Conservation (phyloP, 768 basidiomycete genomes). For the Gloeostereum incarnatum region DNA sequence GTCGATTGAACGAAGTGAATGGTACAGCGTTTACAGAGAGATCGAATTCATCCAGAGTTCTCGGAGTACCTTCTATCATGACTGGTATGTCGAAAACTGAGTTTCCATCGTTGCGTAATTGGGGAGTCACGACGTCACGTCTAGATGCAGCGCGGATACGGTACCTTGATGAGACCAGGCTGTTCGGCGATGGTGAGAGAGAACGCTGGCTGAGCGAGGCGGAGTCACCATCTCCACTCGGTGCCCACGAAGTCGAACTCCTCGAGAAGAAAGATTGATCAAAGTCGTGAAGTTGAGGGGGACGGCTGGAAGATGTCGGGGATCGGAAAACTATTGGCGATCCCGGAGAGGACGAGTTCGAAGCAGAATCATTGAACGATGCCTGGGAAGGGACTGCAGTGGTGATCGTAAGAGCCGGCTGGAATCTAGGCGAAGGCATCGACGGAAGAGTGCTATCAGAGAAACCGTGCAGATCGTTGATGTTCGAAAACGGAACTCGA, state of each 20-base stretch:
- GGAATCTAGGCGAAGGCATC: background rate
- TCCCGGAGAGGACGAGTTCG: conserved; percentile 1
- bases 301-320: conserved; percentile 4
- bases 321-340: conserved; percentile 7
- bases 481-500: background rate
- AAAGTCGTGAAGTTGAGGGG: conserved; percentile 1
- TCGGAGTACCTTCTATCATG: too few species aligned
- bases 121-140: too few species aligned
- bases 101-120: too few species aligned
- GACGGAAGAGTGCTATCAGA: too few species aligned
- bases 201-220: conserved; percentile 5
- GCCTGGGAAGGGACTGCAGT: background rate
- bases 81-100: too few species aligned
- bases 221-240: conserved; percentile 6
- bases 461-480: background rate
- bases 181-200: conserved; percentile 9
- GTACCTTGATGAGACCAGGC: too few species aligned
- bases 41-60: too few species aligned
- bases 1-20: too few species aligned
- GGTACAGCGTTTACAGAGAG: too few species aligned
- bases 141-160: too few species aligned
- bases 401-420: background rate
- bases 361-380: conserved; percentile 2
- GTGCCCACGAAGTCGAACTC: conserved; percentile 4
- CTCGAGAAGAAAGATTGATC: conserved; percentile 1